phyloP scores from a whole-genome alignment of 345 rosid genomes.

The Eucalyptus pauciflora region DNA sequence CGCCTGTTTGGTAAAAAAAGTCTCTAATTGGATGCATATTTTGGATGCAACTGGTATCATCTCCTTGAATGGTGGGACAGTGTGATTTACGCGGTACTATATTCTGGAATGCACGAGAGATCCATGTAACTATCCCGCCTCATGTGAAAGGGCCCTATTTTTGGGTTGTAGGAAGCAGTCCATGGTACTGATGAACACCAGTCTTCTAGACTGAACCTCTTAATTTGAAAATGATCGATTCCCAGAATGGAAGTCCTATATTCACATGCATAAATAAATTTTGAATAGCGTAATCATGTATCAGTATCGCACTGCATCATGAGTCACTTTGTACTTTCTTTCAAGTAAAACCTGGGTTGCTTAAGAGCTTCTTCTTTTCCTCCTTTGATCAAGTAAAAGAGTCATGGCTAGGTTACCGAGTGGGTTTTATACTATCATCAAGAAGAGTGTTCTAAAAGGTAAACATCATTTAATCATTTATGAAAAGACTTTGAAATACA shows the following conservation, averaged over 20 bases:
- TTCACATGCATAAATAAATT: background rate
- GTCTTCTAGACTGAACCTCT: background rate
- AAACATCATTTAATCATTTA: background rate
- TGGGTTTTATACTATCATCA: background rate
- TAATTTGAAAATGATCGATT: background rate
- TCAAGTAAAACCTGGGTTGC: background rate
- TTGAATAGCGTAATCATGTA: background rate
- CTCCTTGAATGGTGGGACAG: background rate
- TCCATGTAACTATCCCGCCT: background rate
- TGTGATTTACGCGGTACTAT: background rate
- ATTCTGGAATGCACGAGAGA: background rate
- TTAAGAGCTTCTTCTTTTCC: background rate
- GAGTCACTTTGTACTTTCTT: background rate
- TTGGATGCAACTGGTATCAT: background rate
- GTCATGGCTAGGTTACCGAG: background rate
- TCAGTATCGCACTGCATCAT: background rate
- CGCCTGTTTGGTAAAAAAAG: background rate
- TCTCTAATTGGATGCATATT: background rate
- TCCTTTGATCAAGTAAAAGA: background rate
- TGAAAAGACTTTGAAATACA: background rate
- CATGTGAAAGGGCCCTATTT: background rate
- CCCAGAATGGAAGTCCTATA: background rate
- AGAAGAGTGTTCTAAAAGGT: background rate
- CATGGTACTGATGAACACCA: background rate
- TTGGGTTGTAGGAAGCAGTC: background rate